A percentile compares a stretch with the other conserved stretches of the same genome.
These are phyloP conservation scores for Cladophialophora chaetospira DNA, from an alignment of 2,329 filamentous ascomycete species.

Conservation along the genomic window DNA sequence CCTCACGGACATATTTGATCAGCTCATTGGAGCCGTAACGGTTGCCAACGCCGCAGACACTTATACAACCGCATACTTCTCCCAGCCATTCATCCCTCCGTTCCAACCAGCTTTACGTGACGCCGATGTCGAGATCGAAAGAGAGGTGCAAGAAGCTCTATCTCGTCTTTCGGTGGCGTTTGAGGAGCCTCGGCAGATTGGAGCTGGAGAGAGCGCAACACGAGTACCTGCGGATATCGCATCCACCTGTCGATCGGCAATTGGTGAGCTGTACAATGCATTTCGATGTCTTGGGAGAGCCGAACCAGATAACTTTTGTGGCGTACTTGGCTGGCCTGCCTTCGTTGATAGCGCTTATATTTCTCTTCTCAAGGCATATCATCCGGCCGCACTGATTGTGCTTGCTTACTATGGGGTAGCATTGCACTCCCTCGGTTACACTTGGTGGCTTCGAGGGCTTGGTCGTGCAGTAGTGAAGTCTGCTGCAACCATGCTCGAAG, in stretches of 20 bases:
- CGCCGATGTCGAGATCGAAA: not conserved
- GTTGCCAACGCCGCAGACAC: not conserved
- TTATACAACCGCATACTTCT: not conserved
- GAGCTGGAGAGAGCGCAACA: not conserved
- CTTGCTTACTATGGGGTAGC: not conserved
- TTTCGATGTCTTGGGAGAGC: not conserved
- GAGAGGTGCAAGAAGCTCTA: too few relatives aligned
- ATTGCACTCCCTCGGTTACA: not conserved
- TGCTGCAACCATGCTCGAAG: not conserved
- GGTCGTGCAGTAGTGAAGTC: not conserved
- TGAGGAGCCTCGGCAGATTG: not conserved
- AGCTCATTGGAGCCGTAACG: not conserved
- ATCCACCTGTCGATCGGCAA: not conserved
- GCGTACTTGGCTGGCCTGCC: not conserved
- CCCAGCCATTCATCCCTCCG: not conserved
- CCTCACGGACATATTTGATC: not conserved
- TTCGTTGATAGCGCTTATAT: not conserved
- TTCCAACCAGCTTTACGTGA: not conserved
- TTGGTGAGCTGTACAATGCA: not conserved
- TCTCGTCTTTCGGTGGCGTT: not conserved
- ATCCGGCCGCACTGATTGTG: not conserved
- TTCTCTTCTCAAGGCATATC: not conserved
- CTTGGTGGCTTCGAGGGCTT: not conserved
- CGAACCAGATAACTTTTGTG: not conserved
- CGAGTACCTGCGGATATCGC: not conserved